A percentile compares a stretch with the other conserved stretches of the same genome.
These are phyloP conservation scores for Chenopodium suecicum DNA, from an alignment of 148 eudicot genomes.

Conservation along the genomic window DNA sequence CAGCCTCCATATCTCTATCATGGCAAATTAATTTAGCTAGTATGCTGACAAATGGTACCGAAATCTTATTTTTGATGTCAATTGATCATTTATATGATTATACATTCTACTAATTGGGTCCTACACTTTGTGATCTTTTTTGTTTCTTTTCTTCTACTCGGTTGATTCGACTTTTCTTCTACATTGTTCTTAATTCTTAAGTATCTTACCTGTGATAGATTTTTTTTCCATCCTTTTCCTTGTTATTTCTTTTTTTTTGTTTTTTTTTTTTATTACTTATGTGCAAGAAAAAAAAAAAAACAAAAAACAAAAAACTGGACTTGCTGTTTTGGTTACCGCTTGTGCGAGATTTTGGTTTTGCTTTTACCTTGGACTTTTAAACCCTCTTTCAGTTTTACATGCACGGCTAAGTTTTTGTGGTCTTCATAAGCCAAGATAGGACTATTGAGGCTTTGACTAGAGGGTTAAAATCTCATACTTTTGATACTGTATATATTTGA, in stretches of 20 bases:
- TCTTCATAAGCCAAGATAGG: neutral
- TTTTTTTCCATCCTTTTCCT: neutral
- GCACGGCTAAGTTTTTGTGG: neutral
- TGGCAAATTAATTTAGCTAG: neutral
- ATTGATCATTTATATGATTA: neutral
- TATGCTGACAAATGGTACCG: neutral
- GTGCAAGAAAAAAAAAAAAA: neutral
- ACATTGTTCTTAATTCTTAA: neutral
- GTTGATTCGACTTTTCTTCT: neutral
- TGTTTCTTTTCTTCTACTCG: neutral
- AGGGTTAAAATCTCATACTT: no score
- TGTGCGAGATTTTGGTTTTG: neutral
- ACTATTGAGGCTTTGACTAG: neutral
- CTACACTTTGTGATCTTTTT: neutral
- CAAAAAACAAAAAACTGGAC: neutral
- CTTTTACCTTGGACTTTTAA: neutral
- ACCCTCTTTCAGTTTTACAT: neutral
- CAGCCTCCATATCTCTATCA: neutral
- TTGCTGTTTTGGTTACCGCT: neutral
- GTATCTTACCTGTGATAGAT: no score
- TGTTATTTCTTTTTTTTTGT: neutral
- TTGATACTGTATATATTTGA: neutral
- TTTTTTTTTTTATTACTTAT: no score
- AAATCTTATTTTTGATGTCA: neutral
- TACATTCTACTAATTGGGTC: neutral